Evolutionary conservation across 331 rosid species (phyloP).

Genomic region (Pyracantha coccinea): DNA sequence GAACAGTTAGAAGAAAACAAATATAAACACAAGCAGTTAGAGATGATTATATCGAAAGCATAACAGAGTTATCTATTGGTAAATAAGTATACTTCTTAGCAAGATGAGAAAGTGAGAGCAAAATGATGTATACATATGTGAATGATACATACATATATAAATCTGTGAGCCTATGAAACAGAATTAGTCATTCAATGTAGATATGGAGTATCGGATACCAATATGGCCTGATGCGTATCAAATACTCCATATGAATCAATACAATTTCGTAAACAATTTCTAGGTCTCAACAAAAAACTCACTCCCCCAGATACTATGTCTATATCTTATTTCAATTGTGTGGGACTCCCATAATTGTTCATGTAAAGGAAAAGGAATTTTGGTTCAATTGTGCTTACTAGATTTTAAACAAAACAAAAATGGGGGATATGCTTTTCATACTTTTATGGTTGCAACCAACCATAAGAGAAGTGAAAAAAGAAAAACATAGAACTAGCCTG

Average conservation of each 20-base stretch:
- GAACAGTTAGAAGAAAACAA: slow-evolving; percentile 7
- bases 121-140: neutral
- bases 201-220: neutral
- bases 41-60: slow-evolving; percentile 18
- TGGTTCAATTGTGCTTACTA: neutral
- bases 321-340: neutral
- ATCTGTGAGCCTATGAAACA: neutral
- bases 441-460: neutral
- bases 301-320: neutral
- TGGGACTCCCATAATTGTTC: neutral
- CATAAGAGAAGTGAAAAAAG: neutral
- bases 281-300: neutral
- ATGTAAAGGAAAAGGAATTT: neutral
- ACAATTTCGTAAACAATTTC: neutral
- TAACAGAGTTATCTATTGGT: neutral
- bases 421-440: neutral
- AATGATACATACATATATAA: neutral
- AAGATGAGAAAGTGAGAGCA: neutral
- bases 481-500: neutral
- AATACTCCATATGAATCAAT: neutral
- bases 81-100: neutral
- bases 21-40: neutral
- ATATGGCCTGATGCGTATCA: neutral
- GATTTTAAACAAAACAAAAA: neutral
- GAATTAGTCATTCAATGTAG: neutral